Conservation (phyloP, 2,329 filamentous ascomycete genomes). For the Hymenoscyphus infarciens region DNA sequence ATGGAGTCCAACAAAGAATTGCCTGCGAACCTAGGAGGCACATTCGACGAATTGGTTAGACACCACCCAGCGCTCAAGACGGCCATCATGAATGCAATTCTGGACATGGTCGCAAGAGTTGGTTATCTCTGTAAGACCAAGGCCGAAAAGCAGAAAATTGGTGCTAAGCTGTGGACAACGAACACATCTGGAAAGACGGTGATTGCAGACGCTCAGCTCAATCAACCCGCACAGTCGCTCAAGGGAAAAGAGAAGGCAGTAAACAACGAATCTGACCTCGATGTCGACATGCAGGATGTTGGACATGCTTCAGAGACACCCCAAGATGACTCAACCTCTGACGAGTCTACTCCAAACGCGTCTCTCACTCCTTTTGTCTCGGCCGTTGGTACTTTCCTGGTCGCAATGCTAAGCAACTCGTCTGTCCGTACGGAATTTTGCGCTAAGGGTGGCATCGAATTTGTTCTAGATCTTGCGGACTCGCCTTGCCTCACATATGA, state of each 20-base stretch:
- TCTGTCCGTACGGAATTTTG: constrained; percentile 56
- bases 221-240: constrained; percentile 29
- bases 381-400: constrained; percentile 72
- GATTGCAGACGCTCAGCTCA: constrained; percentile 47
- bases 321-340: constrained; percentile 14
- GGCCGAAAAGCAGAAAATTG: constrained; percentile 66
- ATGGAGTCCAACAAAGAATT: constrained; percentile 73
- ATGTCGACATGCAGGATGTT: constrained; percentile 64
- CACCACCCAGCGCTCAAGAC: constrained; percentile 84
- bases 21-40: constrained; percentile 70
- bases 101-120: constrained; percentile 84
- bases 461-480: constrained; percentile 78
- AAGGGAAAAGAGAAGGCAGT: constrained; percentile 41
- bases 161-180: constrained; percentile 71
- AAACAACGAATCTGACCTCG: constrained; percentile 54
- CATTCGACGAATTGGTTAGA: constrained; percentile 90
- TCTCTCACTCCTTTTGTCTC: constrained; percentile 57
- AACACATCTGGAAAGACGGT: constrained; percentile 55
- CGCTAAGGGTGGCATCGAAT: constrained; percentile 74
- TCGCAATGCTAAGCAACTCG: constrained; percentile 34
- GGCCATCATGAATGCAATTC: constrained; percentile 77
- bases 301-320: constrained; percentile 21
- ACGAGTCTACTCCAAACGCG: constrained; percentile 23
- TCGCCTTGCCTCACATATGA: constrained; percentile 76
- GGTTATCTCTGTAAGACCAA: constrained; percentile 69